Percentiles rank a stretch among this genome's conserved stretches.
Evolutionary conservation across 106 monocot species (phyloP).

Genomic region (Acorus calamus): DNA sequence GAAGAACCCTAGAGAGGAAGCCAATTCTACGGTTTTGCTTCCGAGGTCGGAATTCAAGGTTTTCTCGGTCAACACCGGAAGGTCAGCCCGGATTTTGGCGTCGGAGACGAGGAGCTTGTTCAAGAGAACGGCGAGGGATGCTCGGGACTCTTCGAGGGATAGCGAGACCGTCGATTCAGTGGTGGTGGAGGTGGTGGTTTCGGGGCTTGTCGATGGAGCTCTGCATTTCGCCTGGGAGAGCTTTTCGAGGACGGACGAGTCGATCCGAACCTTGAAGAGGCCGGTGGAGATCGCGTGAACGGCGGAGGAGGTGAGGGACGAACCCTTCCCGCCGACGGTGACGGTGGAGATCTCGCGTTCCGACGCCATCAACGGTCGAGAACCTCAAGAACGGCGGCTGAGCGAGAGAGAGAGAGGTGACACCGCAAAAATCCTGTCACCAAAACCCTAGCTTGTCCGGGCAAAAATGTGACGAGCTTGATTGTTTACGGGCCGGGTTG

Average conservation of each 20-base stretch:
- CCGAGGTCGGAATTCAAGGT: slow-evolving; percentile 16
- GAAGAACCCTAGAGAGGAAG: slow-evolving; percentile 32
- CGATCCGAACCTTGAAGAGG: slow-evolving; percentile 32
- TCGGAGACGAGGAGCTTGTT: slow-evolving; percentile 67
- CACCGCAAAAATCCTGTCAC: too few species aligned
- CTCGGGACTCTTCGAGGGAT: slow-evolving; percentile 37
- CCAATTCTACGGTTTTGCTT: slow-evolving; percentile 41
- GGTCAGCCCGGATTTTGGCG: slow-evolving; percentile 19
- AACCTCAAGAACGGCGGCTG: background rate
- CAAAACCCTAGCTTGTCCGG: too few species aligned
- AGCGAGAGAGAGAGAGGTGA: background rate
- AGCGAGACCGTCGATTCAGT: slow-evolving; percentile 15
- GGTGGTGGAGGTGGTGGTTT: background rate
- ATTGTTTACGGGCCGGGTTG: too few species aligned
- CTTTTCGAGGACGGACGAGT: slow-evolving; percentile 64
- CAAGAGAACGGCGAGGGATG: slow-evolving; percentile 61
- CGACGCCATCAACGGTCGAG: slow-evolving; percentile 18
- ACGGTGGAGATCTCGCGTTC: slow-evolving; percentile 5
- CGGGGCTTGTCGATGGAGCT: background rate
- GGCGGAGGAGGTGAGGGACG: slow-evolving; percentile 39
- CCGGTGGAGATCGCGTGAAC: slow-evolving; percentile 41
- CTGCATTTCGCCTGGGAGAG: slow-evolving; percentile 25
- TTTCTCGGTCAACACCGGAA: slow-evolving; percentile 36
- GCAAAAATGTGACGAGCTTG: too few species aligned
- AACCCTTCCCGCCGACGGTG: slow-evolving; percentile 62